A percentile compares a stretch with the other conserved stretches of the same genome.
These are phyloP conservation scores for Tremella mesenterica DNA, from an alignment of 768 basidiomycete species.

Conservation along the genomic window DNA sequence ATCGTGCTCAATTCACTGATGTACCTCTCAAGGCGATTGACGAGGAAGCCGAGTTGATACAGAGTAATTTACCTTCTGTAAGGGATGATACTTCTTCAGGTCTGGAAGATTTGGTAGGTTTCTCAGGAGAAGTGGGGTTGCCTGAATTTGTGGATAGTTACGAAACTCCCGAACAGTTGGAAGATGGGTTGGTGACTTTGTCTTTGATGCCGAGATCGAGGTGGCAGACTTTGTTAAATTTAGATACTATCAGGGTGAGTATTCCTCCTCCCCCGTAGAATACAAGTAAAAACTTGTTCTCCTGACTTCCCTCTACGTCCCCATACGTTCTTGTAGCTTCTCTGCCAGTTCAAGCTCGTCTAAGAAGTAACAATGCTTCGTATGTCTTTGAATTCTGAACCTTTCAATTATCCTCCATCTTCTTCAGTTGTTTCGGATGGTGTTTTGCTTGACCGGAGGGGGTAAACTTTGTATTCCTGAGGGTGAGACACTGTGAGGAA, in stretches of 20 bases:
- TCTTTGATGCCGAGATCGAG: conserved; percentile 82
- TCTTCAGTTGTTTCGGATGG: not conserved
- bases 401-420: not conserved
- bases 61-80: conserved; percentile 69
- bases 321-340: not conserved
- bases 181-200: conserved; percentile 83
- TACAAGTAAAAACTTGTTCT: not conserved
- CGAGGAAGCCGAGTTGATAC: conserved; percentile 60
- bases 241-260: conserved; percentile 82
- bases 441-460: not conserved
- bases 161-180: conserved; percentile 77
- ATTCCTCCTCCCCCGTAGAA: too few relatives aligned
- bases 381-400: too few relatives aligned
- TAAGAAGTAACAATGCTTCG: too few relatives aligned
- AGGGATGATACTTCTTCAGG: conserved; percentile 63
- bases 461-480: too few relatives aligned
- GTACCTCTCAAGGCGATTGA: conserved; percentile 69
- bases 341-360: not conserved
- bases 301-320: not conserved
- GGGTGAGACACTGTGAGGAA: too few relatives aligned
- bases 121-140: conserved; percentile 57
- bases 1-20: conserved; percentile 85
- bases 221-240: conserved; percentile 94
- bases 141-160: conserved; percentile 58
- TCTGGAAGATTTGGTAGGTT: conserved; percentile 65